A percentile compares a stretch with the other conserved stretches of the same genome.
These are phyloP conservation scores for Naganishia liquefaciens DNA, from an alignment of 1,284 basidiomycete species.

Conservation along the genomic window DNA sequence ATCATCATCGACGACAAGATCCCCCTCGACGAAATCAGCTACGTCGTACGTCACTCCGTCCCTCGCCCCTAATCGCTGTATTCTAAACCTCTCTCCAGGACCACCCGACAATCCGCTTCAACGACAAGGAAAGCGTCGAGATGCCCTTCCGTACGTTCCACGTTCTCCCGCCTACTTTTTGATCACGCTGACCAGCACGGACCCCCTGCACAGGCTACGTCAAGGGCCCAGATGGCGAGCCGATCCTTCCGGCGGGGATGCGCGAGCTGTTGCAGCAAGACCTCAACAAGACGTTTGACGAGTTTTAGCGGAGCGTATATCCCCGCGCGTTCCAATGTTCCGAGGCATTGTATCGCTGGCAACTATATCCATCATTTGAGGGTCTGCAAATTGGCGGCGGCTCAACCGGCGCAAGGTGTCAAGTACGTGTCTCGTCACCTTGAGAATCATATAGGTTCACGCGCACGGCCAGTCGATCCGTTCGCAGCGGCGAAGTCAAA, in stretches of 20 bases:
- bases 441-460: no score
- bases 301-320: no score
- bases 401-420: no score
- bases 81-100: conserved; percentile 59
- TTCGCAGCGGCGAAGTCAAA: no score
- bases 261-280: conserved; percentile 77
- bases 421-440: no score
- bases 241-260: conserved; percentile 87
- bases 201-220: conserved; percentile 54
- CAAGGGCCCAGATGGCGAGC: conserved; percentile 55
- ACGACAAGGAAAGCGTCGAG: conserved; percentile 78
- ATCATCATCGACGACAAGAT: conserved; percentile 76
- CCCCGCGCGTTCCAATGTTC: no score
- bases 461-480: no score
- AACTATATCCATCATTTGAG: no score
- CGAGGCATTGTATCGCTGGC: no score
- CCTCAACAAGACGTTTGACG: conserved; percentile 78
- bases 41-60: conserved; percentile 60
- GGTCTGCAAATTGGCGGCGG: no score
- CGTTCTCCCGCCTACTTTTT: not conserved
- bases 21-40: conserved; percentile 69
- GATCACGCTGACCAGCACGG: no score
- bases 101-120: conserved; percentile 83
- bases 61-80: not conserved
- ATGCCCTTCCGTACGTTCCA: conserved; percentile 81